Evolutionary conservation across 805 yeast species (phyloP).

Genomic region (Saturnispora mendoncae): DNA sequence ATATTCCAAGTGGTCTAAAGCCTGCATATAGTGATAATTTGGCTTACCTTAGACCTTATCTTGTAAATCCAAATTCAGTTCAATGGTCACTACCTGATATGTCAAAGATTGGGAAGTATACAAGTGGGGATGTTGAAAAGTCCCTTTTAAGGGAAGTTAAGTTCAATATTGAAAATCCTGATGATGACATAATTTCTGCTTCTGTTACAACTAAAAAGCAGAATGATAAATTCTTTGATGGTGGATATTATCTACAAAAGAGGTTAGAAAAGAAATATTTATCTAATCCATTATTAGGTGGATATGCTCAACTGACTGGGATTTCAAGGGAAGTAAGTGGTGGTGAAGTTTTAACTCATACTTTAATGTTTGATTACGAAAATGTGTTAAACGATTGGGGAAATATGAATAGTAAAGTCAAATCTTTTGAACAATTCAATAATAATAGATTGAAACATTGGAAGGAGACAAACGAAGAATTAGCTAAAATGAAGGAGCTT

Average conservation of each 20-base stretch:
- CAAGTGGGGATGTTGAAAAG: slow-evolving; percentile 69
- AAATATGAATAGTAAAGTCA: slow-evolving; percentile 38
- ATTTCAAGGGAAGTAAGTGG: slow-evolving; percentile 24
- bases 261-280: slow-evolving; percentile 60
- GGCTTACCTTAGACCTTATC: slow-evolving; percentile 53
- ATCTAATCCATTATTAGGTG: slow-evolving; percentile 50
- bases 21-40: slow-evolving; percentile 66
- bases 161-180: slow-evolving; percentile 41
- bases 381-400: slow-evolving; percentile 36
- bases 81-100: slow-evolving; percentile 79
- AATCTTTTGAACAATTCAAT: slow-evolving; percentile 35
- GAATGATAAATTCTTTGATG: slow-evolving; percentile 10
- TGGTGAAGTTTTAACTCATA: slow-evolving; percentile 47
- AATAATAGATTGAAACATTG: slow-evolving; percentile 35
- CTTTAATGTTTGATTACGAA: slow-evolving; percentile 48
- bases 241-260: slow-evolving; percentile 47
- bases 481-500: slow-evolving; percentile 38
- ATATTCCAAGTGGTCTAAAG: slow-evolving; percentile 67
- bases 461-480: slow-evolving; percentile 36
- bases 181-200: background rate
- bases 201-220: too few relatives aligned
- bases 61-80: slow-evolving; percentile 26
- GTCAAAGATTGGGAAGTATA: slow-evolving; percentile 51
- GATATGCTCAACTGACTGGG: slow-evolving; percentile 29
- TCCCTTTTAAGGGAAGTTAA: slow-evolving; percentile 68